Percentiles rank a stretch among this genome's conserved stretches.
These are phyloP conservation scores for Fusarium keratoplasticum DNA, from an alignment of 2,329 filamentous ascomycete genomes.

Conservation along the genomic window DNA sequence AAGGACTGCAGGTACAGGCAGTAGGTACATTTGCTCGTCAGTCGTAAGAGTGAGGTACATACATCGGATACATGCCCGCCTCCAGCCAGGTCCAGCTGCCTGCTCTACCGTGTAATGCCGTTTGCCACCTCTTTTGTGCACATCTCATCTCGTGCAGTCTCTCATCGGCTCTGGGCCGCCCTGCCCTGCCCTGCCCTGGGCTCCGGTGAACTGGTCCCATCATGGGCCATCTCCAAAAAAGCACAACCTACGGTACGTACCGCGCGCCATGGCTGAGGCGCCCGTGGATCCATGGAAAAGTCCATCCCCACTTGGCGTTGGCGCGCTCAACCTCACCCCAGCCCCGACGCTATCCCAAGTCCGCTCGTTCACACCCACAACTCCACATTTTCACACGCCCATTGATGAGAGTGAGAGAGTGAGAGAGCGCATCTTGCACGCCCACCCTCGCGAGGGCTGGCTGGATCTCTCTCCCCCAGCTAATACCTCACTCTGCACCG, in stretches of 20 bases:
- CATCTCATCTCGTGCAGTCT: neutral
- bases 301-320: constrained; percentile 25
- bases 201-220: constrained; percentile 27
- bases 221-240: constrained; percentile 20
- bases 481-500: constrained; percentile 29
- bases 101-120: neutral
- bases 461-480: constrained; percentile 1
- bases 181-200: neutral
- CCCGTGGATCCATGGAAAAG: neutral
- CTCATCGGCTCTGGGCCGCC: neutral
- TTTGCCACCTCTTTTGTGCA: neutral
- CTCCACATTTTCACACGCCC: constrained; percentile 30
- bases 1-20: constrained; percentile 3
- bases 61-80: neutral
- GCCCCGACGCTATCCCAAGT: constrained; percentile 35
- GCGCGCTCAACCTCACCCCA: constrained; percentile 36
- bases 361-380: constrained; percentile 19
- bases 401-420: neutral
- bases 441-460: constrained; percentile 10
- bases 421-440: constrained; percentile 1
- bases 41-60: neutral
- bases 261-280: constrained; percentile 22
- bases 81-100: neutral
- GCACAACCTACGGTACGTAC: constrained; percentile 14
- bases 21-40: neutral